phyloP scores from a whole-genome alignment of 352 stramenopile species.

The Phytophthora brassicae region DNA sequence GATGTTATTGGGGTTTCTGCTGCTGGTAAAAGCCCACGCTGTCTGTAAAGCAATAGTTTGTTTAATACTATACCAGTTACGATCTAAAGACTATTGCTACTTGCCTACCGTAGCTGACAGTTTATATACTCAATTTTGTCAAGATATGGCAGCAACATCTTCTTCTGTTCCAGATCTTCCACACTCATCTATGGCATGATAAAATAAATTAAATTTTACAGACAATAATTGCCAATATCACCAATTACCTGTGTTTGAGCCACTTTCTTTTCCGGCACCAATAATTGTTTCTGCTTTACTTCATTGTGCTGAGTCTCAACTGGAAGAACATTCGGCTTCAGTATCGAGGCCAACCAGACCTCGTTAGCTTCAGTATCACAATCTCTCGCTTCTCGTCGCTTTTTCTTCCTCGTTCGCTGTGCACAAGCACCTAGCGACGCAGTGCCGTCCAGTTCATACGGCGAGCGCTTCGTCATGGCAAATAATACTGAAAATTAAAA shows the following conservation, averaged over 20 bases:
- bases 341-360: constrained; percentile 28
- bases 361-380: constrained; percentile 18
- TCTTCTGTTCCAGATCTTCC: constrained; percentile 70
- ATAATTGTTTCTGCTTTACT: constrained; percentile 1
- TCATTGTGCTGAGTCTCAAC: constrained; percentile 14
- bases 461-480: constrained; percentile 43
- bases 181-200: constrained; percentile 49
- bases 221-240: background rate
- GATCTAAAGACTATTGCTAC: background rate
- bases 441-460: constrained; percentile 32
- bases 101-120: constrained; percentile 58
- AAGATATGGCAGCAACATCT: constrained; percentile 80
- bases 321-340: constrained; percentile 13
- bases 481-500: background rate
- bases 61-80: background rate
- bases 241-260: constrained; percentile 5
- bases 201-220: no score
- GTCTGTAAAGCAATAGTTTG: constrained; percentile 16
- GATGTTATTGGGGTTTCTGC: constrained; percentile 16
- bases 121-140: constrained; percentile 91
- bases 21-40: constrained; percentile 47
- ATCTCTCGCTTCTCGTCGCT: constrained; percentile 12
- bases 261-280: constrained; percentile 17
- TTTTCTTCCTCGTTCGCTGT: constrained; percentile 27
- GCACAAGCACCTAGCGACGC: constrained; percentile 3